Percentiles rank a stretch among this genome's conserved stretches.
phyloP scores from a whole-genome alignment of 257 asterid species.

The Primulina eburnea region DNA sequence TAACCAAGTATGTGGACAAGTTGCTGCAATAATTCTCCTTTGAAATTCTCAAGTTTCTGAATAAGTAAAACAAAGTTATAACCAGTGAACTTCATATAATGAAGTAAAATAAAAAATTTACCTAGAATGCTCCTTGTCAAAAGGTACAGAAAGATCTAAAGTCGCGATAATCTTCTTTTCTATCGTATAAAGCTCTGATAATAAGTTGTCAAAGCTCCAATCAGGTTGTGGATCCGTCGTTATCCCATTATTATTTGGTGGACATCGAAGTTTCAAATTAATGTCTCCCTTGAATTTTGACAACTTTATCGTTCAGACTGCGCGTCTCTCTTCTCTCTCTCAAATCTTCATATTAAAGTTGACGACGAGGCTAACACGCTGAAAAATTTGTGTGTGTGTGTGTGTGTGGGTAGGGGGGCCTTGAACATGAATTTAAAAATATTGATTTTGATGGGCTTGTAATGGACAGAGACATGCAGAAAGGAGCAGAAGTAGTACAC shows the following conservation, averaged over 20 bases:
- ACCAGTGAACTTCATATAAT: background rate
- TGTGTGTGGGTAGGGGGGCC: too few relatives aligned
- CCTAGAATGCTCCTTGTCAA: conserved; percentile 52
- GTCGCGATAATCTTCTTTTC: conserved; percentile 39
- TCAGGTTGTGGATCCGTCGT: conserved; percentile 77
- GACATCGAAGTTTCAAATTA: conserved; percentile 45
- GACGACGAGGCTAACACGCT: too few relatives aligned
- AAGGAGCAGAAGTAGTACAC: too few relatives aligned
- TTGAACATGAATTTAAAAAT: too few relatives aligned
- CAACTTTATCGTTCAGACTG: conserved; percentile 11
- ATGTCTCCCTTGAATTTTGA: conserved; percentile 48
- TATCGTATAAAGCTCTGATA: conserved; percentile 54
- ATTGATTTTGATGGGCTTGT: too few relatives aligned
- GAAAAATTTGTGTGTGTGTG: too few relatives aligned
- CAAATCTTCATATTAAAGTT: too few relatives aligned
- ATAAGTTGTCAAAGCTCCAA: conserved; percentile 70
- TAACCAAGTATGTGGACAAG: too few relatives aligned
- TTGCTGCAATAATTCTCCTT: conserved; percentile 26
- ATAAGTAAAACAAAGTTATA: conserved; percentile 18
- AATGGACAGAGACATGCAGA: too few relatives aligned
- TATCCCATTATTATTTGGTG: conserved; percentile 45
- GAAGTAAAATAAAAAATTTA: conserved; percentile 18
- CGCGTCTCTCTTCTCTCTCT: conserved; percentile 2
- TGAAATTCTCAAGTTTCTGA: conserved; percentile 43
- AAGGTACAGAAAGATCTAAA: conserved; percentile 38